Conservation (phyloP, 495 filamentous ascomycete genomes). For the Penicillium turbatum region DNA sequence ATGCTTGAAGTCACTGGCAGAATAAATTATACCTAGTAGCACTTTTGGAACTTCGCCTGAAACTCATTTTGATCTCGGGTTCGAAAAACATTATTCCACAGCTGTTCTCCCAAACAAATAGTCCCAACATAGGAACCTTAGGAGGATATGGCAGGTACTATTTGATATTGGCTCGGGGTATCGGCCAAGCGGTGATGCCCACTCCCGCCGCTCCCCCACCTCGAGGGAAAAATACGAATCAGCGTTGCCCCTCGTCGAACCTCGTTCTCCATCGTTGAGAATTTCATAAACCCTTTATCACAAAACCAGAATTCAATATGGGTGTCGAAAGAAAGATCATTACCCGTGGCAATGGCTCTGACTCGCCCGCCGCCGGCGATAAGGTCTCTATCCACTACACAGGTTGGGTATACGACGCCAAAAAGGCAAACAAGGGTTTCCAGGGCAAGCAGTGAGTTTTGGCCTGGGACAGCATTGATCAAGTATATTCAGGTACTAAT, state of each 20-base stretch:
- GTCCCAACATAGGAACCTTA: too few species aligned
- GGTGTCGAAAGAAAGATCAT: slow-evolving; percentile 49
- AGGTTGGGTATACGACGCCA: slow-evolving; percentile 68
- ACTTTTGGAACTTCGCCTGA: too few species aligned
- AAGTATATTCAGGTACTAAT: slow-evolving; percentile 4
- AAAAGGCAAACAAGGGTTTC: slow-evolving; percentile 38
- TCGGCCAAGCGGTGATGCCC: neutral
- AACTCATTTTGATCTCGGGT: too few species aligned
- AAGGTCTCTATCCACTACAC: slow-evolving; percentile 77
- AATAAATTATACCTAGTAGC: too few species aligned
- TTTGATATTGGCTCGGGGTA: too few species aligned
- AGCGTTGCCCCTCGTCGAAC: slow-evolving; percentile 1
- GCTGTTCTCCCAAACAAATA: too few species aligned
- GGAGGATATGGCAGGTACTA: too few species aligned
- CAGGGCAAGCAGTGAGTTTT: slow-evolving; percentile 49
- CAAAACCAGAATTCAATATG: slow-evolving; percentile 39
- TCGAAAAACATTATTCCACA: too few species aligned
- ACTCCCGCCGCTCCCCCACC: slow-evolving; percentile 2
- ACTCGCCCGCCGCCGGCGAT: slow-evolving; percentile 58
- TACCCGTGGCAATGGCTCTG: slow-evolving; percentile 46
- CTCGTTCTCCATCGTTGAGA: neutral
- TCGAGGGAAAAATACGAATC: slow-evolving; percentile 4
- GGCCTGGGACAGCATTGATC: neutral
- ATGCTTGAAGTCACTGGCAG: too few species aligned
- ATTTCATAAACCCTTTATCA: neutral